These are phyloP conservation scores for Leccinum uliginosum DNA, from an alignment of 768 basidiomycete species.

Conservation along the genomic window DNA sequence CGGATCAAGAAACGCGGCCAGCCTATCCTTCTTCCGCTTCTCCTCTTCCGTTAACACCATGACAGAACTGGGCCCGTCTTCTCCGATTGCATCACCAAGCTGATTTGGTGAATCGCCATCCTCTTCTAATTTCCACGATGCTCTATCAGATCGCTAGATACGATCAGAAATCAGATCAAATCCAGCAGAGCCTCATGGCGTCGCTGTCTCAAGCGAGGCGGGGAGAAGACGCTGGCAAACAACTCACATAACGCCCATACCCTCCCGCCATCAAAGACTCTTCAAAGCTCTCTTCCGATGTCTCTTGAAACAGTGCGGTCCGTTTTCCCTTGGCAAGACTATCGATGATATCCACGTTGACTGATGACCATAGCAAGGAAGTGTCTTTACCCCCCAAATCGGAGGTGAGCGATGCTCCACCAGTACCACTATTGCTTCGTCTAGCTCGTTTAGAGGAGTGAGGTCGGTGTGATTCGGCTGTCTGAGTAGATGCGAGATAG, in stretches of 20 bases:
- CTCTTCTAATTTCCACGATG: slow-evolving; percentile 18
- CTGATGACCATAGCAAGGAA: slow-evolving; percentile 21
- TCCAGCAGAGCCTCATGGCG: slow-evolving; percentile 6
- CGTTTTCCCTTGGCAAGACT: slow-evolving; percentile 71
- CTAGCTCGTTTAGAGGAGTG: slow-evolving; percentile 67
- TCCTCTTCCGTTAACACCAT: slow-evolving; percentile 49
- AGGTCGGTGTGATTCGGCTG: slow-evolving; percentile 60
- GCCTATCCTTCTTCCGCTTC: slow-evolving; percentile 58
- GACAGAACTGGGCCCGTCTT: slow-evolving; percentile 7
- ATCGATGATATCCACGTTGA: slow-evolving; percentile 56
- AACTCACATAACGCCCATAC: slow-evolving; percentile 68
- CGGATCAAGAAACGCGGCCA: slow-evolving; percentile 61
- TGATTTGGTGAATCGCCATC: slow-evolving; percentile 13
- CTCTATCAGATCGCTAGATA: slow-evolving; percentile 22
- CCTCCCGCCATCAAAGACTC: slow-evolving; percentile 81
- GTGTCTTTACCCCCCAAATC: slow-evolving; percentile 9
- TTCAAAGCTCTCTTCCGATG: slow-evolving; percentile 80
- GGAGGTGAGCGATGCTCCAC: slow-evolving; percentile 5
- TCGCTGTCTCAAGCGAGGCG: not conserved
- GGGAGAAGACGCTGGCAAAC: not conserved
- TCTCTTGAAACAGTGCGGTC: slow-evolving; percentile 74
- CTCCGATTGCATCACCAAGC: slow-evolving; percentile 9
- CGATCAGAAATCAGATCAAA: slow-evolving; percentile 12
- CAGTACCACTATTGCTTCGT: slow-evolving; percentile 34
- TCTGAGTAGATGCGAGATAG: slow-evolving; percentile 43